A percentile compares a stretch with the other conserved stretches of the same genome.
Conservation (phyloP, 129 eudicot species). For the Lonicera japonica region DNA sequence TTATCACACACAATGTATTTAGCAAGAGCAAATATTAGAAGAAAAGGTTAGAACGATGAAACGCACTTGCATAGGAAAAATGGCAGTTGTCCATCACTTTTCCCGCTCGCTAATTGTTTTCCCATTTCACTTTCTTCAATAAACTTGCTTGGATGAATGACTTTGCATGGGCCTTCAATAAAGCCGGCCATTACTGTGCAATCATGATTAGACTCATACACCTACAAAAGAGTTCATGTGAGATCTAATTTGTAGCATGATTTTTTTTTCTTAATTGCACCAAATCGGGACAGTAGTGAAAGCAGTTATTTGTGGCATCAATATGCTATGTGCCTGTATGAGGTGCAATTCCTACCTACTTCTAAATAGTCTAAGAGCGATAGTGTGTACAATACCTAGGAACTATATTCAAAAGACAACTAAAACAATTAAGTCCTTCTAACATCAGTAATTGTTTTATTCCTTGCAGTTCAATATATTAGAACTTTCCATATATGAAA, state of each 20-base stretch:
- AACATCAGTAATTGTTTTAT: too few species aligned
- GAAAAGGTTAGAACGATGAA: neutral
- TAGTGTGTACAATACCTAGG: neutral
- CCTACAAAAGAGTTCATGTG: constrained; percentile 31
- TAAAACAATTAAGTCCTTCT: too few species aligned
- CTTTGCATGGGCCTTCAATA: constrained; percentile 74
- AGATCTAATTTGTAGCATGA: neutral
- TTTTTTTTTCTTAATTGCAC: neutral
- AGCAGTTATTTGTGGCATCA: neutral
- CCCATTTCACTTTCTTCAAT: constrained; percentile 47
- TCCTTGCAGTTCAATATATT: too few species aligned
- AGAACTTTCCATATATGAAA: too few species aligned
- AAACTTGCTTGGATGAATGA: constrained; percentile 65
- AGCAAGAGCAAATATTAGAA: neutral
- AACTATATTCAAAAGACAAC: too few species aligned
- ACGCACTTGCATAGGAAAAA: constrained; percentile 81
- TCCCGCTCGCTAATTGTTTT: constrained; percentile 25
- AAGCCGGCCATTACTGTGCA: constrained; percentile 46
- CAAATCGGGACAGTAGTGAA: neutral
- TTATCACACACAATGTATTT: too few species aligned
- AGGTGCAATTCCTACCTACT: constrained; percentile 2
- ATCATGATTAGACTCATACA: constrained; percentile 70
- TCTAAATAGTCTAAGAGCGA: neutral
- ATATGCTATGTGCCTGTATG: neutral
- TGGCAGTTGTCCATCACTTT: constrained; percentile 32